phyloP scores from a whole-genome alignment of 768 basidiomycete genomes.

The Postia placenta region DNA sequence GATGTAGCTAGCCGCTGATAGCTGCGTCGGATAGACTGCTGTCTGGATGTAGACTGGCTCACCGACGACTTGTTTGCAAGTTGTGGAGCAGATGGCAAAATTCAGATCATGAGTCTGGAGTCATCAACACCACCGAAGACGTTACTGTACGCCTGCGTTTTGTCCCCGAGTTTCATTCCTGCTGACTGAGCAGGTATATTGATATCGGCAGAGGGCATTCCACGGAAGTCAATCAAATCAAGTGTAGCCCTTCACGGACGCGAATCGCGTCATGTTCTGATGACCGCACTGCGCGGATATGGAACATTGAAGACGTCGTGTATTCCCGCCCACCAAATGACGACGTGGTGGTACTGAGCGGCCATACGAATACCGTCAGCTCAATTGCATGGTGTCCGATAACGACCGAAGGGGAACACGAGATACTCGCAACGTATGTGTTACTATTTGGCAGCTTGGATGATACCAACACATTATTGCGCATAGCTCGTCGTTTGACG shows the following conservation, averaged over 20 bases:
- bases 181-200: too few species aligned
- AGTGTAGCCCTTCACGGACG: constrained; percentile 58
- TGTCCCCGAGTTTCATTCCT: not conserved
- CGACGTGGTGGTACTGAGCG: constrained; percentile 39
- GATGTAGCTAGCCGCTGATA: constrained; percentile 8
- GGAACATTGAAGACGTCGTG: constrained; percentile 51
- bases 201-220: constrained; percentile 51
- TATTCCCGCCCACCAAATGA: constrained; percentile 27
- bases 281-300: constrained; percentile 72
- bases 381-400: constrained; percentile 66
- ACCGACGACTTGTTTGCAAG: constrained; percentile 65
- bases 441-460: too few species aligned
- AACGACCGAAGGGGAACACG: constrained; percentile 41
- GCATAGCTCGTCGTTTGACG: constrained; percentile 71
- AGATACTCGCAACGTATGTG: constrained; percentile 67
- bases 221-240: constrained; percentile 75
- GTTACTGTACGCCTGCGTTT: constrained; percentile 51
- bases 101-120: constrained; percentile 56
- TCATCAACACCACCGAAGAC: constrained; percentile 49
- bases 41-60: constrained; percentile 79
- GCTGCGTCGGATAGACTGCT: constrained; percentile 60
- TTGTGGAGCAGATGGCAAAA: constrained; percentile 62
- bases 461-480: too few species aligned
- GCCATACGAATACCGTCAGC: constrained; percentile 62
- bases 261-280: constrained; percentile 79